Percentiles rank a stretch among this genome's conserved stretches.
phyloP scores from a whole-genome alignment of 2,329 filamentous ascomycete genomes.

The Ophiostoma sp. region DNA sequence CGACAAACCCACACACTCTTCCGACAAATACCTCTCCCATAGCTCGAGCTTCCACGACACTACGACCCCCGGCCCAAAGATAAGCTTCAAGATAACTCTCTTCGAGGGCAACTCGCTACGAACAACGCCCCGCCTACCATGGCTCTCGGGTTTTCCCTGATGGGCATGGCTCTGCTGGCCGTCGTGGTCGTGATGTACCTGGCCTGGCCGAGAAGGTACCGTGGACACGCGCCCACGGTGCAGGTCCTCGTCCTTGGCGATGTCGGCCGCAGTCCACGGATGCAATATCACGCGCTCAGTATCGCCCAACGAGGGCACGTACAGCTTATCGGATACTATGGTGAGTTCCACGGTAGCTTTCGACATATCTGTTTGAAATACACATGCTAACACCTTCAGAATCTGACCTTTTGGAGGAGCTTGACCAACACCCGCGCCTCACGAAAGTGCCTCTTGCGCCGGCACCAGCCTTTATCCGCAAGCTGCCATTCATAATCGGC shows the following conservation, averaged over 20 bases:
- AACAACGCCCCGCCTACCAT: neutral
- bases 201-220: constrained; percentile 27
- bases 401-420: constrained; percentile 76
- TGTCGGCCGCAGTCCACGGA: constrained; percentile 91
- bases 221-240: constrained; percentile 43
- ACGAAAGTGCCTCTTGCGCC: constrained; percentile 68
- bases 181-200: constrained; percentile 17
- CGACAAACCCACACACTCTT: neutral
- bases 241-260: constrained; percentile 93
- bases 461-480: constrained; percentile 66
- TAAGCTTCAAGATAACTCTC: neutral
- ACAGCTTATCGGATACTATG: constrained; percentile 83
- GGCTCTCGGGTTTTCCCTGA: constrained; percentile 26
- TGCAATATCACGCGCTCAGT: constrained; percentile 97
- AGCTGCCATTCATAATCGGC: constrained; percentile 72
- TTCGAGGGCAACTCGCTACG: neutral
- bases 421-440: constrained; percentile 68
- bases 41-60: neutral
- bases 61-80: neutral
- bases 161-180: constrained; percentile 27
- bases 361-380: neutral
- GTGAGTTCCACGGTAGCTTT: constrained; percentile 46
- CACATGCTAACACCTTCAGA: constrained; percentile 49
- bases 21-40: too few relatives aligned
- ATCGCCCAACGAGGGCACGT: constrained; percentile 81